A percentile compares a stretch with the other conserved stretches of the same genome.
phyloP scores from a whole-genome alignment of 148 eudicot genomes.

The Rhododendron simsii region DNA sequence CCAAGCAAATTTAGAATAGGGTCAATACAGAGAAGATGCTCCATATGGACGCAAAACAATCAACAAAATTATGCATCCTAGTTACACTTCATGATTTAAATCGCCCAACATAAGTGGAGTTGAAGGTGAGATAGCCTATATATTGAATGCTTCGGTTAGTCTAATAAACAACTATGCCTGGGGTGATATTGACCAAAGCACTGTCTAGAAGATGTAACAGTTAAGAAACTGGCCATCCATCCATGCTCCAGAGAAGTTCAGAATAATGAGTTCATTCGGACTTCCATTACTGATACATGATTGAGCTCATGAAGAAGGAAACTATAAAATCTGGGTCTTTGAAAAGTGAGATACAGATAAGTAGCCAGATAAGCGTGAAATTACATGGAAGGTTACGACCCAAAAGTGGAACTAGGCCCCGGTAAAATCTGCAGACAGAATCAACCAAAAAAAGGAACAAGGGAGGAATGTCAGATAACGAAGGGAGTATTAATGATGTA shows the following conservation, averaged over 20 bases:
- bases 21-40: not conserved
- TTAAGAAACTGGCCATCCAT: not conserved
- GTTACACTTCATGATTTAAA: not conserved
- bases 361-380: not conserved
- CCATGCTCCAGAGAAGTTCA: not conserved
- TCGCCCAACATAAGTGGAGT: not conserved
- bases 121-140: not conserved
- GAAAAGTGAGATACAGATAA: no score
- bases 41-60: not conserved
- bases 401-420: constrained; percentile 88
- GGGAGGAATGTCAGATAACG: not conserved
- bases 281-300: not conserved
- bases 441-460: not conserved
- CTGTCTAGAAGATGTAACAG: not conserved
- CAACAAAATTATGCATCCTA: not conserved
- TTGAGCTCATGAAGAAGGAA: constrained; percentile 3
- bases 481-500: not conserved
- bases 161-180: not conserved
- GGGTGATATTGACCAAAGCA: not conserved
- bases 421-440: constrained; percentile 73
- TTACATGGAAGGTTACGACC: constrained; percentile 99
- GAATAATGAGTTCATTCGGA: not conserved
- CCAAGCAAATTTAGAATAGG: constrained; percentile 12
- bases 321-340: not conserved
- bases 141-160: not conserved